Evolutionary conservation across 2,329 filamentous ascomycete species (phyloP), one percentile per base, ranked within the genome.

Genomic region (Drechslerella coelobrocha): DNA sequence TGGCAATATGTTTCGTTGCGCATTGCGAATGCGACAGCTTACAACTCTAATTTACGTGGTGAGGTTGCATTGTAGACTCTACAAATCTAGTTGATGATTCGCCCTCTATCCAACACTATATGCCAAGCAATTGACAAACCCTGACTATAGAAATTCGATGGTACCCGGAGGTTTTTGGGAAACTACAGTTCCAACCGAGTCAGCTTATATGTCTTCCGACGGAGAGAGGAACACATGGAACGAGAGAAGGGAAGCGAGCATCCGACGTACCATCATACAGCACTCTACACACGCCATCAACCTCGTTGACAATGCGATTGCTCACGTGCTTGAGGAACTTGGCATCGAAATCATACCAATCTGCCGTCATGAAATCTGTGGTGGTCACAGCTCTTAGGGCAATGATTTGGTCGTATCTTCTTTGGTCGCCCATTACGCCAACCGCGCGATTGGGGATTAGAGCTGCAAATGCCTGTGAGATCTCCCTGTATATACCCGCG

Each of bases 251-350:
- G 5, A 31, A 47, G 17, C 41, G 10, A 31, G 73, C 56, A 74
- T 83, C 79, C 84, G 81, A 81, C 83, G 83, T 82, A 75, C 81
- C 77, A 76, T 91, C 88, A 75, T 91, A 91, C 12, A 86, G 81
- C 37, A 92, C 89, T 37, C 89, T 82, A 74, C 85, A 85, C 17
- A 92, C 85, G 9, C 89, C 89, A 45, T 88, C 82, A 0, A 92
- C 88, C 79, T 91, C 86, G 76, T 91, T 93, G 68, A 89, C 85
- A 75, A 92, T 92, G 68, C 88, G 82, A 12, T 82, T 84, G 48
- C 83, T 84, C 29, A 92, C 86, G 68, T 81, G 81, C 79, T 86
- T 85, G 72, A 93, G 81, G 76, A 92, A 87, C 19, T 83, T 81
- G 73, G 84, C 83, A 59, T 84, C 81, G 76, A 91, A 90, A 57